A percentile compares a stretch with the other conserved stretches of the same genome.
phyloP scores from a whole-genome alignment of 176 grass and related monocot species.

The Aegilops longissima region DNA sequence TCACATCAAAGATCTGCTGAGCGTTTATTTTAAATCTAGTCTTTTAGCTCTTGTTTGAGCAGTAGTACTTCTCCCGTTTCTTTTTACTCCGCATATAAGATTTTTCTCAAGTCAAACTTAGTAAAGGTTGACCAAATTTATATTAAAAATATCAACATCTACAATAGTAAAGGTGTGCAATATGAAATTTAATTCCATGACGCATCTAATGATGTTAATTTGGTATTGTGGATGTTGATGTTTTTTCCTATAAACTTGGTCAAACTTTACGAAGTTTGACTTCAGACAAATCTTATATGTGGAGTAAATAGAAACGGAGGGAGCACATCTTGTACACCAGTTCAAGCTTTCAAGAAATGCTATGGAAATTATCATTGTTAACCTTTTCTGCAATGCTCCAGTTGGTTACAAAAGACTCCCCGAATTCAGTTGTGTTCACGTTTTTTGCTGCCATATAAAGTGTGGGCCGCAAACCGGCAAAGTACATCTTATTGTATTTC shows the following conservation, averaged over 20 bases:
- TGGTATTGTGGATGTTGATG: too few species aligned
- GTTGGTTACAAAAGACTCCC: neutral
- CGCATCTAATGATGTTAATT: too few species aligned
- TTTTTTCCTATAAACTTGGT: too few species aligned
- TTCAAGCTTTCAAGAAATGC: neutral
- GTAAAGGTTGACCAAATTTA: too few species aligned
- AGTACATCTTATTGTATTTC: conserved; percentile 10
- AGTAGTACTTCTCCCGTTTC: neutral
- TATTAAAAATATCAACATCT: too few species aligned
- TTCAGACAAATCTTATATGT: too few species aligned
- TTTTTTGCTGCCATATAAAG: neutral
- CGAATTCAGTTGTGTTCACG: neutral
- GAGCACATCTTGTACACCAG: neutral
- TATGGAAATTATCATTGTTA: neutral
- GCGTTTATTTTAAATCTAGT: neutral
- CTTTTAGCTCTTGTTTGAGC: conserved; percentile 11
- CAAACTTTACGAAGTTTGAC: too few species aligned
- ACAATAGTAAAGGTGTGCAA: too few species aligned
- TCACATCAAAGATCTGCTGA: conserved; percentile 18
- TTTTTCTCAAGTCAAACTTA: too few species aligned
- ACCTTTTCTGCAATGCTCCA: neutral
- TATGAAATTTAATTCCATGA: too few species aligned
- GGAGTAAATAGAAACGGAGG: too few species aligned
- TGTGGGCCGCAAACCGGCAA: neutral
- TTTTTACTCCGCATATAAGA: too few species aligned